Conservation (phyloP, 2,329 filamentous ascomycete genomes). For the Fusarium kyushuense region DNA sequence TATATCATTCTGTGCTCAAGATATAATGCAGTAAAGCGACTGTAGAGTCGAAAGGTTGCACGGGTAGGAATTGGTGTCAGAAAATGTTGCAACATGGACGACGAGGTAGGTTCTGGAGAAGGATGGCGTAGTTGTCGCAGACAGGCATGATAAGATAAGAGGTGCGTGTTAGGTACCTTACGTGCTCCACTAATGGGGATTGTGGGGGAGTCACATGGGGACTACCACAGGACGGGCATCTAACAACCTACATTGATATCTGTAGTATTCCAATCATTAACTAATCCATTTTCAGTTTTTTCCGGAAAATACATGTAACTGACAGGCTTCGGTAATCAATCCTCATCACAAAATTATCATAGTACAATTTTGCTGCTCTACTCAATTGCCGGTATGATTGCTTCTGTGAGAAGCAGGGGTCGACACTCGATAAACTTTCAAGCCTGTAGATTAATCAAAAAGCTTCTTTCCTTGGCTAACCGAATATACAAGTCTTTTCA, state of each 20-base stretch:
- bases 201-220: constrained; percentile 4
- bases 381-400: not conserved
- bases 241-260: no score
- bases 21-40: not conserved
- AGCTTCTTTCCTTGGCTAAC: not conserved
- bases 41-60: not conserved
- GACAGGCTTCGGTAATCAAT: not conserved
- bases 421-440: constrained; percentile 1
- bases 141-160: not conserved
- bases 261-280: not conserved
- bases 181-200: not conserved
- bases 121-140: not conserved
- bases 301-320: not conserved
- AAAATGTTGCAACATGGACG: not conserved
- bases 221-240: no score
- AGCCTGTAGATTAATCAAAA: not conserved
- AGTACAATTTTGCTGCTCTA: not conserved
- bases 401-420: not conserved
- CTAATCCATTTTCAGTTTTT: not conserved
- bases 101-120: not conserved
- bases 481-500: not conserved
- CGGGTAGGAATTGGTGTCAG: not conserved
- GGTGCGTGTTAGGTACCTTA: not conserved
- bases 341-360: not conserved
- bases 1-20: constrained; percentile 45